Conservation (phyloP, 306 rosid species). For the Fagus sylvatica region DNA sequence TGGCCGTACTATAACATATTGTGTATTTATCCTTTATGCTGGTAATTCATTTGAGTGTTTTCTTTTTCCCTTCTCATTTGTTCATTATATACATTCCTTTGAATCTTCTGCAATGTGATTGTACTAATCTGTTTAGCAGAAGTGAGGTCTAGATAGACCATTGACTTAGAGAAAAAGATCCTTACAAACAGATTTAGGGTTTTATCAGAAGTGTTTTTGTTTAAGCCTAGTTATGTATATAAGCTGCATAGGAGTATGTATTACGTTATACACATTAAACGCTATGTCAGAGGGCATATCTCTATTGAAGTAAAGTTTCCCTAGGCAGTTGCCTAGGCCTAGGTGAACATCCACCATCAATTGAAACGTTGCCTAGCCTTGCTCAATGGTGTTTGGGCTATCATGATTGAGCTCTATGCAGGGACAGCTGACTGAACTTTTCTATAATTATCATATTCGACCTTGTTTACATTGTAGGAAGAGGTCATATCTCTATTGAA, state of each 20-base stretch:
- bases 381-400: slow-evolving; percentile 13
- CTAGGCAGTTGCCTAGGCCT: neutral
- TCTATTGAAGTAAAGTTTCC: neutral
- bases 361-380: neutral
- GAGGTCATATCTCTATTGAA: neutral
- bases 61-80: neutral
- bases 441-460: neutral
- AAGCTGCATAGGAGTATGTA: neutral
- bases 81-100: neutral
- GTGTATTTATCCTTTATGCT: neutral
- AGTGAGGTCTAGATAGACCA: neutral
- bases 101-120: neutral
- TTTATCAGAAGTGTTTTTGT: neutral
- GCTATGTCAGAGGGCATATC: neutral
- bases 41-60: neutral
- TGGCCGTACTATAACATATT: neutral
- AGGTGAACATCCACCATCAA: slow-evolving; percentile 2
- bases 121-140: neutral
- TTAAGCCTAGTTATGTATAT: neutral
- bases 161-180: neutral
- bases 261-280: neutral
- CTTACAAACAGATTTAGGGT: neutral
- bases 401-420: slow-evolving; percentile 14
- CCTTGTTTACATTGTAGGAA: neutral
- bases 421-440: slow-evolving; percentile 18